phyloP scores from a whole-genome alignment of 2,329 filamentous ascomycete species.

The Fusarium falciforme region DNA sequence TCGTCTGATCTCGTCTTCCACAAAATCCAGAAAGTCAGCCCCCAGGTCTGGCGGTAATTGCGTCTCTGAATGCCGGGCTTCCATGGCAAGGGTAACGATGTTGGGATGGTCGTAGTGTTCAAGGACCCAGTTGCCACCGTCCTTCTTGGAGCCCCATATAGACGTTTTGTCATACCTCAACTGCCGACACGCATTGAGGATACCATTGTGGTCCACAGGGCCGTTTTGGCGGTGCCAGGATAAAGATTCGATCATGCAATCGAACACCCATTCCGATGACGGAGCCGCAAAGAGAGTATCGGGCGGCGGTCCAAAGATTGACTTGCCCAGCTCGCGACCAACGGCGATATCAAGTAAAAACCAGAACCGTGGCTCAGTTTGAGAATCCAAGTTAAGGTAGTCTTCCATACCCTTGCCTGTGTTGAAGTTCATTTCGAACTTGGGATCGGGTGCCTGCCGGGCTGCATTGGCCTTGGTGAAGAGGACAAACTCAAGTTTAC shows the following conservation, averaged over 20 bases:
- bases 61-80: background rate
- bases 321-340: conserved; percentile 5
- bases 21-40: background rate
- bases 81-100: background rate
- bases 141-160: background rate
- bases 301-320: background rate
- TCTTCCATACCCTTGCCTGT: conserved; percentile 8
- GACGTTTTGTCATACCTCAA: background rate
- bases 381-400: conserved; percentile 9
- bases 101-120: background rate
- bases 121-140: background rate
- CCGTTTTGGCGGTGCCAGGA: conserved; percentile 19
- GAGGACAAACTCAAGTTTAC: conserved; percentile 19
- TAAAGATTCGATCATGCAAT: conserved; percentile 10
- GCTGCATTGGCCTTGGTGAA: background rate
- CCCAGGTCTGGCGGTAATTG: background rate
- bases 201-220: background rate
- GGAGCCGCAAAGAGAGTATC: background rate
- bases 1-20: background rate
- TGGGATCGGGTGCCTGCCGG: background rate
- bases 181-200: conserved; percentile 16
- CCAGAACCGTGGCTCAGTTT: conserved; percentile 15
- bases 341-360: conserved; percentile 19
- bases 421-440: conserved; percentile 24
- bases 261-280: background rate